Base-by-base conservation (phyloP, 2,329 filamentous ascomycete species). In the Aspergillus ochraceus region DNA sequence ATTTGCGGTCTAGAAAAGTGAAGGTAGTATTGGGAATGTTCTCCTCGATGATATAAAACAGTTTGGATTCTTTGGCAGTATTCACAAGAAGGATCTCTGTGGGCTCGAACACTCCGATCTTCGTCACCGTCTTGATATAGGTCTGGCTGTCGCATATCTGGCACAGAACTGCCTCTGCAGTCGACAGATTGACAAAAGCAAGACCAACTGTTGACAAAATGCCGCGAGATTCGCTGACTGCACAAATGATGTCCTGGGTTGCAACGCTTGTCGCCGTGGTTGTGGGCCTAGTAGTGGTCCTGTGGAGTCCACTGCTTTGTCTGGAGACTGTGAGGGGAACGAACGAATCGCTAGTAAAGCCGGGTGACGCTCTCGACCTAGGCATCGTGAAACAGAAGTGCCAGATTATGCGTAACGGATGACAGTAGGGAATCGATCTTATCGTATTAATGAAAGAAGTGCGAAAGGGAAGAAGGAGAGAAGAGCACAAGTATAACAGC, bases 61-160 rank as follows among this genome's bases (percentile, higher is more conserved):
- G 82, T 56, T 89, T 92, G 19, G 90, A 94, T 62, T 88, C 87
- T 19, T 88, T 86, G n/a, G 87, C 84, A 2, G 89, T 89, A 4
- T 85, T 84, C 70, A 92, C 87, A 66, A 96, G 88, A 1, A 98
- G 78, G 53, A 97, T 90, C 64, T 89, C 87, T 2, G 88, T 90
- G 0, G 94, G 93, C 24, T 89, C 86, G 67, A 91, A 90, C 24
- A 97, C 87, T 55, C 86, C 85, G 36, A 98, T 83, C 72, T 97
- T 97, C 75, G 96, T 91, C 30, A 96, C 81, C 0, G 92, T 96
- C 70, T 88, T 89, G 59, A 92, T 88, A 72, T 96, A 98, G 36
- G 92, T 96, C 72, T 97, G 92, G 58, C 89, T 96, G 74, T 98
- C 94, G 70, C 90, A 92, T 64, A 98, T 94, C 70, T 97, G 92